Evolutionary conservation across 495 filamentous ascomycete genomes (phyloP).

Genomic region (Trichoderma reesei): DNA sequence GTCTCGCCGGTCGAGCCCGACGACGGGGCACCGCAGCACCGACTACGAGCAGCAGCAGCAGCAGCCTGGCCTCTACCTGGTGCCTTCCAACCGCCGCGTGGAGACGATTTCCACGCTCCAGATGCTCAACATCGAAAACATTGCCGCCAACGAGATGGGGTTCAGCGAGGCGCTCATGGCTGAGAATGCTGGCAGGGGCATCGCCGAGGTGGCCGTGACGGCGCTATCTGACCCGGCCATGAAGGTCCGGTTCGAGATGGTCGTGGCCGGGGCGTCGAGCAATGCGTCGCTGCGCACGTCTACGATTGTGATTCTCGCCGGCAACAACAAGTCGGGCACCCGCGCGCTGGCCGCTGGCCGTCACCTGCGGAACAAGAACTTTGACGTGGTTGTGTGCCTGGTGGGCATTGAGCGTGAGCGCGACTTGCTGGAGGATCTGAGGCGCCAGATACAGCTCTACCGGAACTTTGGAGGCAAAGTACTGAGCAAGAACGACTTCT

Average conservation of each 20-base stretch:
- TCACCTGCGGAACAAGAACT: constrained; percentile 71
- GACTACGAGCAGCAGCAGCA: constrained; percentile 9
- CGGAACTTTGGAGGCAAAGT: constrained; percentile 66
- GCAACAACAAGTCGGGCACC: constrained; percentile 78
- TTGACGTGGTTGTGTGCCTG: constrained; percentile 72
- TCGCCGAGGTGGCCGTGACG: constrained; percentile 69
- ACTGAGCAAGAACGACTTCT: constrained; percentile 43
- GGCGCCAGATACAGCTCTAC: constrained; percentile 65
- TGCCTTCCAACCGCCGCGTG: constrained; percentile 59
- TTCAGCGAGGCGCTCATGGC: constrained; percentile 82
- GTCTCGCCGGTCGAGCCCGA: constrained; percentile 13
- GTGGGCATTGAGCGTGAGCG: constrained; percentile 61
- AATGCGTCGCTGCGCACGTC: constrained; percentile 28
- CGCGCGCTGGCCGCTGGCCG: constrained; percentile 78
- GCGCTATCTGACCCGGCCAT: constrained; percentile 48
- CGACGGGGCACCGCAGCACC: constrained; percentile 12
- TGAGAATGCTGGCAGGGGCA: constrained; percentile 80
- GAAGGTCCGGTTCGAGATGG: constrained; percentile 34
- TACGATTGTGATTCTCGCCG: constrained; percentile 73
- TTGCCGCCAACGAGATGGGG: constrained; percentile 72
- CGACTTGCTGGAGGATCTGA: constrained; percentile 59
- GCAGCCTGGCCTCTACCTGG: constrained; percentile 32
- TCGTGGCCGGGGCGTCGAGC: constrained; percentile 24
- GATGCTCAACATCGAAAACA: constrained; percentile 83
- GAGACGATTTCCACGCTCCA: constrained; percentile 75